phyloP scores from a whole-genome alignment of 2,329 filamentous ascomycete genomes.

The Setomelanomma holmii region DNA sequence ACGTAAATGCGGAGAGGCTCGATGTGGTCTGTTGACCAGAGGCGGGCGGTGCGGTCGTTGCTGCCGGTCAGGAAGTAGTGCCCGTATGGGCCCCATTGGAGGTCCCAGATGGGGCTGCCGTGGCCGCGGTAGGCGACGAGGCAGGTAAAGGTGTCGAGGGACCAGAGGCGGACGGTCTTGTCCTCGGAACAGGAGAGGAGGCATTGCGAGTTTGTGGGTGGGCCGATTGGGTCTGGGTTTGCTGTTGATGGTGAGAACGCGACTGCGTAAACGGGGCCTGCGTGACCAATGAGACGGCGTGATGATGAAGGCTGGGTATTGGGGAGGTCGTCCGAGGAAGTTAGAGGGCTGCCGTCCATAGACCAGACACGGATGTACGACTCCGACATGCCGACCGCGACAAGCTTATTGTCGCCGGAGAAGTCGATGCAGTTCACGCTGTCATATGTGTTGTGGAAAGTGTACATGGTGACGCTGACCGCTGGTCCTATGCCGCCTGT shows the following conservation, averaged over 20 bases:
- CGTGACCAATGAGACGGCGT: conserved; percentile 83
- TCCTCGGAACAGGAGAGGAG: conserved; percentile 89
- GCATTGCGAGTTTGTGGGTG: conserved; percentile 71
- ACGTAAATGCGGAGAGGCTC: conserved; percentile 87
- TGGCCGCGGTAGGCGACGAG: conserved; percentile 94
- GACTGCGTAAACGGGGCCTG: conserved; percentile 86
- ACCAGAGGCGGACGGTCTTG: conserved; percentile 90
- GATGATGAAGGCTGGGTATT: conserved; percentile 69
- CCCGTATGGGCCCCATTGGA: conserved; percentile 89
- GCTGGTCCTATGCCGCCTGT: conserved; percentile 83
- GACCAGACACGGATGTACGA: conserved; percentile 97
- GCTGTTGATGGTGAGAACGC: conserved; percentile 80
- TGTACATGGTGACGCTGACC: conserved; percentile 95
- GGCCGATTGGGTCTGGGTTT: conserved; percentile 55
- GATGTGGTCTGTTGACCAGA: conserved; percentile 94
- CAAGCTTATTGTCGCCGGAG: conserved; percentile 85
- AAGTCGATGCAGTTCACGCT: conserved; percentile 94
- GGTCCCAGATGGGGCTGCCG: conserved; percentile 85
- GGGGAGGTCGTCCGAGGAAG: conserved; percentile 65
- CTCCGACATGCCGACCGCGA: conserved; percentile 88
- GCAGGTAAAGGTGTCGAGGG: conserved; percentile 88
- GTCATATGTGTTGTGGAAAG: conserved; percentile 95
- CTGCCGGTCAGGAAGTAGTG: conserved; percentile 92
- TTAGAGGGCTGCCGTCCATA: conserved; percentile 82
- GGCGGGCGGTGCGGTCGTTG: conserved; percentile 86